Evolutionary conservation across 345 rosid genomes (phyloP), one percentile per base, ranked within the genome.

Genomic region (Orychophragmus violaceus): DNA sequence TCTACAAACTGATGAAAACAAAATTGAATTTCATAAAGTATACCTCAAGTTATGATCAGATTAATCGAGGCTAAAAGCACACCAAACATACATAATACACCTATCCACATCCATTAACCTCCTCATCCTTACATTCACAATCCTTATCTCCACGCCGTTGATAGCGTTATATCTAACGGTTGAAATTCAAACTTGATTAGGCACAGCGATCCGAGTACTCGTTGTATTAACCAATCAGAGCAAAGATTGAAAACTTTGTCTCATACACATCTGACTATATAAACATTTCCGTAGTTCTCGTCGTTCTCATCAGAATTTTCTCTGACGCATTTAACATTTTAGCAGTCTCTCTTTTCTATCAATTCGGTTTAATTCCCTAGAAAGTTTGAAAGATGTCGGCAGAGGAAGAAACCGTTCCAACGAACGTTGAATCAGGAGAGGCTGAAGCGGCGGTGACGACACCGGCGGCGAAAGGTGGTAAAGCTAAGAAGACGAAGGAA

Each of bases 1-100:
- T 5, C 83, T 82, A 71, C 72, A 57, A 30, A 51, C 10, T 28
- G 60, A 14, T 62, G 21, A 22, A 81, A 77, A 63, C 4, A 10
- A 51, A 53, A 74, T 0, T 5, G 3, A 68, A 71, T 58, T 82
- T 32, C 70, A 69, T 68, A 0, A 3, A 68, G 1, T 64, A 35
- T 1, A 70, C 1, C 19, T 59, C 44, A 45, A 83, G 77, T 75
- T 78, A 78, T 56, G 50, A 21, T 11, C 17, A 67, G 30, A 59
- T 68, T 3, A 82, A 77, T 77, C 59, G 13, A 78, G 65, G 63
- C 72, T 57, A 86, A 82, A 91, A 91, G 84, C 96, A 91, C 97
- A 91, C 82, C 81, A 59, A 79, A 69, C 59, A 74, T 59, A 53
- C 66, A 44, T 56, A 53, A 66, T 65, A 9, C 65, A 55, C 64